Evolutionary conservation across 768 basidiomycete species (phyloP), one percentile per base, ranked within the genome.

Genomic region (Lentinula detonsa): DNA sequence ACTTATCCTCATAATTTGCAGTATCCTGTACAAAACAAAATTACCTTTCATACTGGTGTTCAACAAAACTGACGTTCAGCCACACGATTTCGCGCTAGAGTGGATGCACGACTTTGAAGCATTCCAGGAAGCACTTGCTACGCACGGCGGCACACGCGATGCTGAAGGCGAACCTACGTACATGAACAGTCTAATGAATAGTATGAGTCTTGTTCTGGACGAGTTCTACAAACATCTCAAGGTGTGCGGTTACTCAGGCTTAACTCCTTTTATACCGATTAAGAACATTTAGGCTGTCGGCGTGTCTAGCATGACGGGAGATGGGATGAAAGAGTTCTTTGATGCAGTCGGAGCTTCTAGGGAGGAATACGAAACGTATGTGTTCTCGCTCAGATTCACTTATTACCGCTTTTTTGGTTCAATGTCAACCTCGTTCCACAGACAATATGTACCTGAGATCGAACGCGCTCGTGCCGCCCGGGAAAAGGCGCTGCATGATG

Each of bases 91-190:
- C 72, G 97, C 97, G 9, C 64, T 97, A 33, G 93, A 95, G 64
- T 99, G 97, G 97, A 98, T 98, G 96, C 80, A 85, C 50, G 97
- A 99, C 71, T 99, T 98, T 68, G 96, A 99, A 72, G 85, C 84
- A 28, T 99, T 98, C 74, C 97, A 98, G 71, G 82, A 79, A 3
- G 96, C 95, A 1, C 75, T 99, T 58, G 85, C 89, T 3, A 78
- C 86, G 1, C 87, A 91, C 67, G 76, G 78, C 55, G 84, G 85
- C 10, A 81, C 82, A 28, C 79, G 81, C 57, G 88, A 91, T 70
- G 79, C 86, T 4, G 89, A 95, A 64, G 95, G 92, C 55, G 97
- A 96, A 69, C 91, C 93, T 52, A 95, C 91, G 43, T 98, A 98
- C 72, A 97, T 98, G 95, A 95, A 93, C 71, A 95, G 93, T 70